Evolutionary conservation across 331 rosid genomes (phyloP).

Genomic region (Arachis monticola): DNA sequence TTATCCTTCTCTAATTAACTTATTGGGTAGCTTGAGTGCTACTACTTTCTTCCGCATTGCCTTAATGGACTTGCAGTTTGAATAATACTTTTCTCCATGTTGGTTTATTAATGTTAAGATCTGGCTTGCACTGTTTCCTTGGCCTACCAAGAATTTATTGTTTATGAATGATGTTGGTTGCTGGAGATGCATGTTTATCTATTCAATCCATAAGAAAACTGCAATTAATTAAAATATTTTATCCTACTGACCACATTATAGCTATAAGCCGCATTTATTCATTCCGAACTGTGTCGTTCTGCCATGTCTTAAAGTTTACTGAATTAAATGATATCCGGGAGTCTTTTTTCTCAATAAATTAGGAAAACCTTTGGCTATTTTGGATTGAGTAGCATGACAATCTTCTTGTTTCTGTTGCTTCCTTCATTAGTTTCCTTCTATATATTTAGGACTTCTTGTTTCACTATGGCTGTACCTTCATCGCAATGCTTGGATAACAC

Average conservation of each 20-base stretch:
- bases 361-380: too few species aligned
- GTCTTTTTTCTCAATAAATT: background rate
- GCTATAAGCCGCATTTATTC: slow-evolving; percentile 12
- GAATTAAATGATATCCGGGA: background rate
- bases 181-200: slow-evolving; percentile 16
- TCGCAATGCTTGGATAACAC: slow-evolving; percentile 39
- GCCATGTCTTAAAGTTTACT: background rate
- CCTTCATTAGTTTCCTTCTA: too few species aligned
- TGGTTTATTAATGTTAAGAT: background rate
- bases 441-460: background rate
- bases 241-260: background rate
- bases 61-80: slow-evolving; percentile 29
- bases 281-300: slow-evolving; percentile 30
- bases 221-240: slow-evolving; percentile 23
- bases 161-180: slow-evolving; percentile 33
- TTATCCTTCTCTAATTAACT: slow-evolving; percentile 34
- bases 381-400: too few species aligned
- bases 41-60: background rate
- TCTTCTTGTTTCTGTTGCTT: too few species aligned
- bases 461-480: slow-evolving; percentile 19
- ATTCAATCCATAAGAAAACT: slow-evolving; percentile 22
- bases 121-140: slow-evolving; percentile 10
- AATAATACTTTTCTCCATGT: slow-evolving; percentile 9
- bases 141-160: background rate
- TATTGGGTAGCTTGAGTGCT: slow-evolving; percentile 16